Conservation (phyloP, 352 stramenopile genomes). For the Phytophthora sp. region DNA sequence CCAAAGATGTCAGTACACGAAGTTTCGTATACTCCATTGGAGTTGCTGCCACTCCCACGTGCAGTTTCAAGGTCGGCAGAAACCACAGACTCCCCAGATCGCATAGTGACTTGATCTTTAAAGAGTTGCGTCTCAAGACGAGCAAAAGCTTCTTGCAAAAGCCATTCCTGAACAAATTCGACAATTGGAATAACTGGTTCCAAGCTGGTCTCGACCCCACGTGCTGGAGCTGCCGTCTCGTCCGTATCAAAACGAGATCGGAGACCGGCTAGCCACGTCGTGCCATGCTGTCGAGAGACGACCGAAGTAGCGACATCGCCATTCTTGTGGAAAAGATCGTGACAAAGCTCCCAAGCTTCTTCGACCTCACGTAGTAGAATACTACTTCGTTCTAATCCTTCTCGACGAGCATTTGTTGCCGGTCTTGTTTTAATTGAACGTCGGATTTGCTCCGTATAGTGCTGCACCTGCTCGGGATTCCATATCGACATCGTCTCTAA, state of each 20-base stretch:
- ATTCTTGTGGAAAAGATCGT: constrained; percentile 35
- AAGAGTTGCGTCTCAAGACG: constrained; percentile 64
- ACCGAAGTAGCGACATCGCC: constrained; percentile 20
- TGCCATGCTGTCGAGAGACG: constrained; percentile 30
- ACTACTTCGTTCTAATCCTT: constrained; percentile 30
- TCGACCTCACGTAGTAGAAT: constrained; percentile 51
- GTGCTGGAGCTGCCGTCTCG: constrained; percentile 14
- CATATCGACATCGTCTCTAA: constrained; percentile 57
- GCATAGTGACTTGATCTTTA: constrained; percentile 44
- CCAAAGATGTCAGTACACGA: constrained; percentile 66
- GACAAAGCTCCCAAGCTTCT: constrained; percentile 59
- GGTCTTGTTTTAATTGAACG: constrained; percentile 31
- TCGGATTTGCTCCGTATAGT: constrained; percentile 53
- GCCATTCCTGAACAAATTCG: constrained; percentile 82
- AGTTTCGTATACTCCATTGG: constrained; percentile 71
- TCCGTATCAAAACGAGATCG: constrained; percentile 48
- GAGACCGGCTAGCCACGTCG: constrained; percentile 53
- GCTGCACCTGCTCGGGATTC: constrained; percentile 44
- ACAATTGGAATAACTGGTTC: constrained; percentile 42
- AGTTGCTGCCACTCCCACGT: constrained; percentile 59
- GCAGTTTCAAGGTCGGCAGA: constrained; percentile 55
- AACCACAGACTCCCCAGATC: constrained; percentile 55
- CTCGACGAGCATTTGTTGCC: constrained; percentile 7
- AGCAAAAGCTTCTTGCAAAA: constrained; percentile 71
- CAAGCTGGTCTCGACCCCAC: neutral